phyloP scores from a whole-genome alignment of 148 eudicot genomes.

The Pouteria glomerata region DNA sequence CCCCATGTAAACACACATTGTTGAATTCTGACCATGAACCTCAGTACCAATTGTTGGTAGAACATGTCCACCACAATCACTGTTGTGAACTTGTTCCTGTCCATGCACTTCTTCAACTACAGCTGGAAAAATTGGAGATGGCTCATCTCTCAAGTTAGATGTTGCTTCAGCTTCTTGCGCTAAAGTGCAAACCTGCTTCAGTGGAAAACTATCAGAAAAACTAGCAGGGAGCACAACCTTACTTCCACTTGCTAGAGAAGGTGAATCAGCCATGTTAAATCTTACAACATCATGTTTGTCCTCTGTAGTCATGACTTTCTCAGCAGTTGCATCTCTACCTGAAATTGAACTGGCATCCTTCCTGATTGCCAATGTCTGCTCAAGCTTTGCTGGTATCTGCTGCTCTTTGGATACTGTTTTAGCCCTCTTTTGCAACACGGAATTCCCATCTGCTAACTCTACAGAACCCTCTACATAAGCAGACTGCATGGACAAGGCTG shows the following conservation, averaged over 20 bases:
- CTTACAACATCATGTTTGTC: slow-evolving; percentile 7
- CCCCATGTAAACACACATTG: not conserved
- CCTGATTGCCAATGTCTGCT: slow-evolving; percentile 5
- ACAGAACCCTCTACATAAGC: slow-evolving; percentile 32
- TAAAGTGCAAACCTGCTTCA: no score
- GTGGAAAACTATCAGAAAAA: not conserved
- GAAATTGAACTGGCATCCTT: slow-evolving; percentile 20
- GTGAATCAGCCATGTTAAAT: no score
- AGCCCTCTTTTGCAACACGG: slow-evolving; percentile 47
- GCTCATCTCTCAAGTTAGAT: no score
- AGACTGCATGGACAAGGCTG: slow-evolving; percentile 29
- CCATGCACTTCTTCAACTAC: slow-evolving; percentile 6
- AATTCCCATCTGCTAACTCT: slow-evolving; percentile 32
- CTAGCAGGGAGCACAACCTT: slow-evolving; percentile 8
- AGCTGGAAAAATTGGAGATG: slow-evolving; percentile 1
- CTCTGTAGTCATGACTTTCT: slow-evolving; percentile 17
- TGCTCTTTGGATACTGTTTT: slow-evolving; percentile 16
- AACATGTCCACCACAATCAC: not conserved
- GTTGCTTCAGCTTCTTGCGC: no score
- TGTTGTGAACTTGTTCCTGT: slow-evolving; percentile 14
- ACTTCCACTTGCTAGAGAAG: no score
- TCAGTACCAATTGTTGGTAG: not conserved
- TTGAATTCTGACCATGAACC: slow-evolving; percentile 20
- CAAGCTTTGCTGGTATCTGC: slow-evolving; percentile 10
- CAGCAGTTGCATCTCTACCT: slow-evolving; percentile 9